Base-by-base conservation (phyloP, 1,284 basidiomycete genomes). In the Moesziomyces antarcticus region DNA sequence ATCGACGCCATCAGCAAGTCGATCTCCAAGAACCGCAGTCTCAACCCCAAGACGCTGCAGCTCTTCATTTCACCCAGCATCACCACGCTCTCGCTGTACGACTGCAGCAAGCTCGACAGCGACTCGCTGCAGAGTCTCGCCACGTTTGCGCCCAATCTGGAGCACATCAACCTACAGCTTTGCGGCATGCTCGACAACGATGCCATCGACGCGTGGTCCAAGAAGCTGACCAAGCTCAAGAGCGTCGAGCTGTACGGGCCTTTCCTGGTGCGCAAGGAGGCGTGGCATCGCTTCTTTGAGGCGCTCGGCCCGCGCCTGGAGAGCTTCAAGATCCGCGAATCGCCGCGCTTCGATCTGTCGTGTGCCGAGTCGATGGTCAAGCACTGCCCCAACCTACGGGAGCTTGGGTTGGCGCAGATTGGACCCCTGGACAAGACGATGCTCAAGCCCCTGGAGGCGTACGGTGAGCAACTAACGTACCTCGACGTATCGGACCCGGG, bases 221-320 rank as follows among this genome's bases (percentile, higher is more conserved):
- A 84, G 7, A 87, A 88, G 2, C 87, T 98, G 24, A 89, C 88
- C 1, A 83, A 88, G 9, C 88, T 99, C 40, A 88, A 86, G 20
- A 88, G 88, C 22, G 80, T 99, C 9, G 91, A 93, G 78, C 90
- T 99, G 7, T 90, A 93, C 25, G 96, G 92, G 0, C 93, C 94
- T 0, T 97, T 94, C 85, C 89, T 97, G 24, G 91, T 97, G 25
- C 89, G 90, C 47, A 86, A 89, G 8, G 86, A 89, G 7, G 89
- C 89, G 0, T 98, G 96, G 94, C 86, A 89, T 47, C 80, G 86
- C 0, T 94, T 97, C 85, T 90, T 97, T 84, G 84, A 88, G 46
- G 82, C 88, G 1, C 88, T 91, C 48, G 86, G 85, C n/a, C 55
- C 74, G n/a, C 82, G 86, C 3, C 87, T 97, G 7, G 87, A 89